A percentile compares a stretch with the other conserved stretches of the same genome.
Evolutionary conservation across 2,329 filamentous ascomycete genomes (phyloP).

Genomic region (Elsinoe ampelina): DNA sequence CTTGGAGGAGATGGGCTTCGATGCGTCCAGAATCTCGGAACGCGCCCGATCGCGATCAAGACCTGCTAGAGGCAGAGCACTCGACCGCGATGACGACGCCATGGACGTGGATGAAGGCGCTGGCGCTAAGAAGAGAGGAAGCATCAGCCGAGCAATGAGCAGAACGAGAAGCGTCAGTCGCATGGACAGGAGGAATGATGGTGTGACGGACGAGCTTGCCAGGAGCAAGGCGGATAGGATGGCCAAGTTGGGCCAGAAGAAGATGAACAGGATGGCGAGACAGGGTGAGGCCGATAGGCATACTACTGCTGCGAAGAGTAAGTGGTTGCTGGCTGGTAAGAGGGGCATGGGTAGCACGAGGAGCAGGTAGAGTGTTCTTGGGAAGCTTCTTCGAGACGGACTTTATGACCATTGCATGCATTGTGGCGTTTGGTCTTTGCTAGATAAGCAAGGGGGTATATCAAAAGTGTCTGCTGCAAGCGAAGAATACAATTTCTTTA

Average conservation of each 20-base stretch:
- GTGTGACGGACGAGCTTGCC: conserved; percentile 58
- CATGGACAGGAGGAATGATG: conserved; percentile 64
- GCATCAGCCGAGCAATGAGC: conserved; percentile 56
- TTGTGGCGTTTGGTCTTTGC: conserved; percentile 1
- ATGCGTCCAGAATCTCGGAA: conserved; percentile 63
- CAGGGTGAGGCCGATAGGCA: conserved; percentile 96
- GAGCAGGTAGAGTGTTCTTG: conserved; percentile 31
- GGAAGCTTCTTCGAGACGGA: not conserved
- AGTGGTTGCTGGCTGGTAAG: conserved; percentile 91
- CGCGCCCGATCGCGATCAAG: conserved; percentile 61
- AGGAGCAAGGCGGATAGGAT: conserved; percentile 76
- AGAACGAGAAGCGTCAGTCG: conserved; percentile 54
- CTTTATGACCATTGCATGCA: conserved; percentile 7
- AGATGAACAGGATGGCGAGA: conserved; percentile 96
- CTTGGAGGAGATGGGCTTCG: conserved; percentile 75
- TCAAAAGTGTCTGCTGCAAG: not conserved
- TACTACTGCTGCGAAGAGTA: conserved; percentile 67
- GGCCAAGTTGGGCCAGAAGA: conserved; percentile 86
- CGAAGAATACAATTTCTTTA: not conserved
- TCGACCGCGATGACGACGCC: conserved; percentile 51
- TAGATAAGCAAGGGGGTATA: not conserved
- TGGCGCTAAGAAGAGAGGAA: conserved; percentile 23
- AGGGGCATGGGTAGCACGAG: conserved; percentile 84
- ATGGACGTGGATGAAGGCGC: conserved; percentile 56
- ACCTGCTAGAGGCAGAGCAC: conserved; percentile 58